Base-by-base conservation (phyloP, 305 asterid genomes). In the Fraxinus sp. region DNA sequence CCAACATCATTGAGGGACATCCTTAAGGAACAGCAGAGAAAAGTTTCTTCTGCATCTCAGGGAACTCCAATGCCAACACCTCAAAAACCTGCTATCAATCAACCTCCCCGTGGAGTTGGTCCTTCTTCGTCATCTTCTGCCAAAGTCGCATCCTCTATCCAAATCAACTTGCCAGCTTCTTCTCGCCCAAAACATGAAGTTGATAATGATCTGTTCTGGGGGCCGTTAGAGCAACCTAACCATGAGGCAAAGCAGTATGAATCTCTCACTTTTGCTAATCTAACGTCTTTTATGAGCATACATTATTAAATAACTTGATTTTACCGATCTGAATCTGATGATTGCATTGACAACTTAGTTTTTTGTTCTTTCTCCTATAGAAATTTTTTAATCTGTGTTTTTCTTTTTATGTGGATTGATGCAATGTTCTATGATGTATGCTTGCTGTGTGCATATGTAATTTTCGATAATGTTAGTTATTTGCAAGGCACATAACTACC, bases 191-290 rank as follows among this genome's bases (percentile, higher is more conserved):
- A 91, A 78, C 85, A 86, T 76, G 88, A 86, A 83, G 91, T 85
- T 78, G 98, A 94, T 66, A 95, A 92, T 81, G 98, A 94, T 88
- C 81, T 93, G 74, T 94, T 94, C 86, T 94, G 98, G 97, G 98
- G 97, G 16, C 94, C 96, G 79, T 36, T 88, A 39, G 98, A 94
- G 79, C 93, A 90, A 83, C 90, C 96, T 74, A 91, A 87, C 84
- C 87, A 85, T 78, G 95, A 89, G 83, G 82, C 87, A 24, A 92
- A 91, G 83, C 92, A 87, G 97, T 92, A 93, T 75, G 92, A 62
- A 62, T n/a, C 71, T 62, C 71, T 62, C 71, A 22, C 28, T 9
- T 32, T 22, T 8, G 32, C 71, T 62, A 62, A 9, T 62, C 9
- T 55, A n/a, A 62, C 28, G 16, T 62, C 32, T 20, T 62, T 62